Evolutionary conservation across 768 basidiomycete genomes (phyloP), one percentile per base, ranked within the genome.

Genomic region (Inosperma sp.): DNA sequence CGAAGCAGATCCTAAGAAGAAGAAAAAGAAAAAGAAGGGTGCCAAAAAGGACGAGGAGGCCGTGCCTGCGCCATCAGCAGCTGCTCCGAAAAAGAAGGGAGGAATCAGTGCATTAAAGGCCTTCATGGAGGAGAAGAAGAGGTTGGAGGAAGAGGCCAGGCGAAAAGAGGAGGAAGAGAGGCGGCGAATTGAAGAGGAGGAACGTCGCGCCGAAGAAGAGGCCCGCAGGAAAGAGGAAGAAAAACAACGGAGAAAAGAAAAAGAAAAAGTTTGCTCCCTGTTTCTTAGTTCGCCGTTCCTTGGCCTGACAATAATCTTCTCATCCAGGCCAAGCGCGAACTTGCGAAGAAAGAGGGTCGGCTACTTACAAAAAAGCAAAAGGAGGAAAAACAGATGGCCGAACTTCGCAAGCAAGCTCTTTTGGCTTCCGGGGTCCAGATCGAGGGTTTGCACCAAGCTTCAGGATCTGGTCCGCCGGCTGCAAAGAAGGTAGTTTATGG

Each of bases 331-430:
- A 96, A 95, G 68, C 83, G 83, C 45, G 94, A 96, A 59, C 65
- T 87, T 45, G 85, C 88, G 12, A 92, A 88, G 78, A 95, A 93
- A 66, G 94, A 98, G 70, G 96, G 96, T 19, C 82, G 88, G 39
- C 72, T 95, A 21, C 77, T 98, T 43, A 98, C 95, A n/a, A 93
- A 95, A 68, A 96, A 94, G 69, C 94, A 98, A 67, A 95, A 93
- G 68, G 88, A 91, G 62, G 94, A 97, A 65, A 84, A 79, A 59
- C 88, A 88, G 17, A 87, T 84, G 57, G 93, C 92, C 3, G 94
- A 97, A 66, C 81, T 91, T 25, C 84, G 93, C 49, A 88, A 84
- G 64, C 82, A 95, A 64, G 94, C 95, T 2, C 79, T 98, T 46
- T 75, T 98, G 43, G 86, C 89, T 16, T 87, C 89, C 29, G 93